A percentile compares a stretch with the other conserved stretches of the same genome.
These are phyloP conservation scores for Stagonosporopsis cucurbitacearum DNA, from an alignment of 2,329 filamentous ascomycete species.

Conservation along the genomic window DNA sequence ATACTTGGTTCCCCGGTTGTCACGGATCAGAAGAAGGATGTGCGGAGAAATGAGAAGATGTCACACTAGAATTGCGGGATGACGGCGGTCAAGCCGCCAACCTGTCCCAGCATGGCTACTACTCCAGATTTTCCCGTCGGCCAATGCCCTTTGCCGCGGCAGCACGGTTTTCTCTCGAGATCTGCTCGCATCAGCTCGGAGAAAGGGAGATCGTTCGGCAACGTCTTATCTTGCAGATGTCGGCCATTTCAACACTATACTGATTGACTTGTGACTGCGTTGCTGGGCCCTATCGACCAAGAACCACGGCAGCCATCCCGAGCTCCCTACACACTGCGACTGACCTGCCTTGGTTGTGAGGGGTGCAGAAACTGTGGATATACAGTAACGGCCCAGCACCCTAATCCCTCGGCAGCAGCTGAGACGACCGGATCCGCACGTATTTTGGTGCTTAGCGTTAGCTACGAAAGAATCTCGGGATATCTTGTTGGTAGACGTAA, in stretches of 20 bases:
- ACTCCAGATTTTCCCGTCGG: slow-evolving; percentile 27
- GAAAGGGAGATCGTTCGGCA: slow-evolving; percentile 29
- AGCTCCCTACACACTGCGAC: not conserved
- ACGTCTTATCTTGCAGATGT: not conserved
- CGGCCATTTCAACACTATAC: not conserved
- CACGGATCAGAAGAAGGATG: slow-evolving; percentile 21
- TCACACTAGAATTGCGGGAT: slow-evolving; percentile 22
- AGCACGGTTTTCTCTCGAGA: slow-evolving; percentile 28
- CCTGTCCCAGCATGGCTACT: slow-evolving; percentile 13
- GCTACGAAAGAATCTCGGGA: not conserved
- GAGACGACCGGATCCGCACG: slow-evolving; percentile 7
- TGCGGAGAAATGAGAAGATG: slow-evolving; percentile 30
- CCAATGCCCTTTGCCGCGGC: slow-evolving; percentile 20
- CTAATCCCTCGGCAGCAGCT: not conserved
- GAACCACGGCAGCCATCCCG: not conserved
- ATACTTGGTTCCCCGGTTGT: slow-evolving; percentile 13
- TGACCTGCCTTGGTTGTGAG: not conserved
- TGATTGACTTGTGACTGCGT: not conserved
- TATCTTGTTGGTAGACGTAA: not conserved
- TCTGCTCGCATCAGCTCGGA: slow-evolving; percentile 23
- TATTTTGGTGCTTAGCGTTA: not conserved
- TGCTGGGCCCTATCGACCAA: not conserved
- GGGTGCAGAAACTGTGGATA: slow-evolving; percentile 14
- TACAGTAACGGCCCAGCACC: not conserved
- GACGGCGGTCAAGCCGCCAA: slow-evolving; percentile 22